Conservation (phyloP, 805 yeast genomes). For the Zygotorulaspora danielsina region DNA sequence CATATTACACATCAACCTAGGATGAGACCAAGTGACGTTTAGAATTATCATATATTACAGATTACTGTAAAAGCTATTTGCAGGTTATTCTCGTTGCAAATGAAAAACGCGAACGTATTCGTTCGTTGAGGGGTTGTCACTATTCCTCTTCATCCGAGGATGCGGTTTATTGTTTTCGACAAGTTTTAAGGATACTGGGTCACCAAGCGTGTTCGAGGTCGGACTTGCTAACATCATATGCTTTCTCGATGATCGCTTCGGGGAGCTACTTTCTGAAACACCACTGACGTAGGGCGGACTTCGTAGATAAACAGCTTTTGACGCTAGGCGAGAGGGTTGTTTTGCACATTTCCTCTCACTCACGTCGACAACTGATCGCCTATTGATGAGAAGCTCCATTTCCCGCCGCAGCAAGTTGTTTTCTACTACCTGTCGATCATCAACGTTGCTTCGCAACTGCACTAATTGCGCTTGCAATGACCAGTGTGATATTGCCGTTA, state of each 20-base stretch:
- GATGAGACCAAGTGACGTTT: background rate
- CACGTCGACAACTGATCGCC: constrained; percentile 7
- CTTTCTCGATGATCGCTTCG: constrained; percentile 3
- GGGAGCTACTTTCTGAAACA: constrained; percentile 3
- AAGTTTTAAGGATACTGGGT: constrained; percentile 8
- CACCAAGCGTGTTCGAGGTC: constrained; percentile 1
- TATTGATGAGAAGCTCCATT: constrained; percentile 24
- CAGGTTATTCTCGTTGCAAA: constrained; percentile 16
- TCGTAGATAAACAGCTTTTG: constrained; percentile 1
- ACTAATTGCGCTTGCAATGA: constrained; percentile 32
- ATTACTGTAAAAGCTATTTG: background rate
- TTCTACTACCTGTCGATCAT: constrained; percentile 27
- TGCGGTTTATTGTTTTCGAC: constrained; percentile 33
- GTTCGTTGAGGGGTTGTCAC: constrained; percentile 30
- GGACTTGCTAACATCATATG: background rate
- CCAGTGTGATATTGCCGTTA: constrained; percentile 33
- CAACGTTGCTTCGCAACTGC: constrained; percentile 21
- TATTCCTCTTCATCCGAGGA: constrained; percentile 31
- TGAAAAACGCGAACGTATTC: constrained; percentile 33
- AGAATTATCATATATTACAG: background rate
- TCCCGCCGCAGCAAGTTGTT: constrained; percentile 24
- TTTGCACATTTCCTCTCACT: constrained; percentile 2
- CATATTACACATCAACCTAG: constrained; percentile 1
- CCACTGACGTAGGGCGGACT: constrained; percentile 2
- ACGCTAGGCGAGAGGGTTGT: constrained; percentile 2